Conservation (phyloP, 805 yeast species). For the Pichia nakasei region DNA sequence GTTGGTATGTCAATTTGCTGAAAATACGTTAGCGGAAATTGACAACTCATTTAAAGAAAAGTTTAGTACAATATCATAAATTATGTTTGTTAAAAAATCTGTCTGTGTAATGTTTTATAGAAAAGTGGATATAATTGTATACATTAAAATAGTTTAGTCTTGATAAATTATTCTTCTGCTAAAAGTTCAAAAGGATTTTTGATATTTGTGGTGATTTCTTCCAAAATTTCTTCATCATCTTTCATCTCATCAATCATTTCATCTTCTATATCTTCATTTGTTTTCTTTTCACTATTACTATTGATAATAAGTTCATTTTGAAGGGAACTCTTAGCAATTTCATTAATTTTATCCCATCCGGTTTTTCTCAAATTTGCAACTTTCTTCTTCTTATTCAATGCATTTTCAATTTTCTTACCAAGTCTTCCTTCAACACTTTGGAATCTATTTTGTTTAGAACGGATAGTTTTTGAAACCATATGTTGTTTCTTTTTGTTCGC, state of each 20-base stretch:
- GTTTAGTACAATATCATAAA: conserved; percentile 1
- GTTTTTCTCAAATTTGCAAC: conserved; percentile 57
- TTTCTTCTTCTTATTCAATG: conserved; percentile 53
- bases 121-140: background rate
- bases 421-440: conserved; percentile 14
- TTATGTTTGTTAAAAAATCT: background rate
- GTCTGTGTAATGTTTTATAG: background rate
- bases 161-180: background rate
- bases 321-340: conserved; percentile 30
- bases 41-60: conserved; percentile 17
- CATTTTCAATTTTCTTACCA: conserved; percentile 47
- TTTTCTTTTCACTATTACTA: conserved; percentile 14
- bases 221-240: conserved; percentile 11
- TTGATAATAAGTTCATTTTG: conserved; percentile 8
- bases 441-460: conserved; percentile 11
- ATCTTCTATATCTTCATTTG: conserved; percentile 10
- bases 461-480: conserved; percentile 22
- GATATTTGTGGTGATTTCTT: conserved; percentile 5
- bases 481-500: conserved; percentile 19
- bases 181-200: conserved; percentile 18
- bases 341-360: conserved; percentile 65
- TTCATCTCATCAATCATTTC: conserved; percentile 11
- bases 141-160: background rate
- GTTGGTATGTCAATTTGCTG: conserved; percentile 52
- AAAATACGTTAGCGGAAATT: conserved; percentile 26